Evolutionary conservation across 345 rosid species (phyloP).

Genomic region (Euphorbia lathyris): DNA sequence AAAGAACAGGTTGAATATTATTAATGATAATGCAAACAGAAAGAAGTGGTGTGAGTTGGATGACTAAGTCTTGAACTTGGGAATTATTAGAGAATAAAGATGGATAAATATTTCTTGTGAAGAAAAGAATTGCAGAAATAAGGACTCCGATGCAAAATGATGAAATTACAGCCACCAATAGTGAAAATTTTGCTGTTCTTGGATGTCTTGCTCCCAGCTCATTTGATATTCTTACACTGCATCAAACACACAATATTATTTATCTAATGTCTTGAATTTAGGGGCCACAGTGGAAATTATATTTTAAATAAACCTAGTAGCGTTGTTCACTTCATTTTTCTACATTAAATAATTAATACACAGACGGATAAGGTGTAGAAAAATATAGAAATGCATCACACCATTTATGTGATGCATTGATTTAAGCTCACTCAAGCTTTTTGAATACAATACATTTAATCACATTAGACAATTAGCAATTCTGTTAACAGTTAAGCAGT

Average conservation of each 20-base stretch:
- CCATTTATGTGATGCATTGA: too few relatives aligned
- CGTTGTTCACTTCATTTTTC: too few relatives aligned
- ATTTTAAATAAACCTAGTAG: too few relatives aligned
- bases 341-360: too few relatives aligned
- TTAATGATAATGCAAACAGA: slow-evolving; percentile 62
- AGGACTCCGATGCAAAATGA: slow-evolving; percentile 47
- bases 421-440: too few relatives aligned
- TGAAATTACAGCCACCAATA: slow-evolving; percentile 52
- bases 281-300: too few relatives aligned
- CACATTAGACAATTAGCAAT: too few relatives aligned
- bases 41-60: slow-evolving; percentile 65
- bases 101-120: slow-evolving; percentile 50
- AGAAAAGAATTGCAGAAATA: slow-evolving; percentile 41
- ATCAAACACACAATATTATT: not conserved
- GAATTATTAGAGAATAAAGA: slow-evolving; percentile 53
- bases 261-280: too few relatives aligned
- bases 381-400: too few relatives aligned
- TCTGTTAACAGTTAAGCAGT: too few relatives aligned
- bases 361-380: too few relatives aligned
- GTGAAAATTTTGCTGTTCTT: slow-evolving; percentile 51
- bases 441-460: too few relatives aligned
- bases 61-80: slow-evolving; percentile 47
- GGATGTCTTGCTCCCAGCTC: slow-evolving; percentile 81
- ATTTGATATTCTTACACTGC: slow-evolving; percentile 76
- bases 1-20: slow-evolving; percentile 83